Base-by-base conservation (phyloP, 169 alveolate genomes). In the Cryptosporidium ryanae region DNA sequence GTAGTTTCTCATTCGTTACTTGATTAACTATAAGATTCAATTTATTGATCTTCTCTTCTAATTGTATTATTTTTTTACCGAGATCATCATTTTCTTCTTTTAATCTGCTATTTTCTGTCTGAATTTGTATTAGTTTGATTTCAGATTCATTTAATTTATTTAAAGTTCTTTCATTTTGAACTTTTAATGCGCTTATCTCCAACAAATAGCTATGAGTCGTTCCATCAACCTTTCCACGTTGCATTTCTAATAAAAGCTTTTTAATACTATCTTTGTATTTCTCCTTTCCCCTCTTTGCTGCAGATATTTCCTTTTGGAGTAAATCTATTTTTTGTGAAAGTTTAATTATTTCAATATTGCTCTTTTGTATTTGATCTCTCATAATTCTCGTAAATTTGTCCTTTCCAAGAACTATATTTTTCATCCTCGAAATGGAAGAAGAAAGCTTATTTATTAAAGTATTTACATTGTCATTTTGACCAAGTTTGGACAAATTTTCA, bases 231-330 rank as follows among this genome's bases (percentile, higher is more conserved):
- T n/a, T 76, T 7, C 87, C 87, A 43, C 63, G 63, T 59, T 76
- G 87, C 25, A 76, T 76, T 17, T 61, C 76, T 57, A 12, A 38
- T 31, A 76, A 29, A 15, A 76, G 64, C 38, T 61, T 76, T 61
- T 76, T 76, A 67, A 76, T 76, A 44, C 87, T 61, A 76, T 55
- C 71, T 21, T 76, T 76, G 21, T 76, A 76, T n/a, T 76, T 76
- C 38, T 76, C 71, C 49, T 76, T 76, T 5, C 71, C 63, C 21
- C 76, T 59, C 63, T 18, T 76, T 17, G 68, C 71, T 27, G n/a
- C 31, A 13, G 18, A 43, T n/a, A 76, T 55, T 10, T 76, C 87
- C 54, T 61, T 76, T 76, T 76, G 87, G 15, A 76, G 34, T 4
- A 59, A 59, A 38, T 76, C 87, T 17, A 76, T 61, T 52, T 76